These are phyloP conservation scores for Calonectria crousiana DNA, from an alignment of 2,329 filamentous ascomycete species.

Conservation along the genomic window DNA sequence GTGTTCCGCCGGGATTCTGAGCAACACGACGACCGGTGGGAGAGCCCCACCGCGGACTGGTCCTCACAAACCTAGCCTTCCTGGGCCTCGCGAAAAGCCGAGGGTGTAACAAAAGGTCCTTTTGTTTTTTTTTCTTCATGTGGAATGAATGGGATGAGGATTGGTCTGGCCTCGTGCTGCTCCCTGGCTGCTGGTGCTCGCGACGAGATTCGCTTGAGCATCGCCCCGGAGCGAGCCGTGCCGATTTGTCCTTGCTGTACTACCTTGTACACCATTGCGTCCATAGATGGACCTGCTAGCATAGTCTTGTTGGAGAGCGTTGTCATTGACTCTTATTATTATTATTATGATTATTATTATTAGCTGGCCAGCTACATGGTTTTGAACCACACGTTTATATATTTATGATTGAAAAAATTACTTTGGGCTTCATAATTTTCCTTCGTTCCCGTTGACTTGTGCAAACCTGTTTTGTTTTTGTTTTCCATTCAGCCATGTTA, in stretches of 20 bases:
- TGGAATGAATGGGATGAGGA: slow-evolving; percentile 7
- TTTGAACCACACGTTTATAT: neutral
- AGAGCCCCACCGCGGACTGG: slow-evolving; percentile 53
- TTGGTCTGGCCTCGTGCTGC: neutral
- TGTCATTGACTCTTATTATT: slow-evolving; percentile 18
- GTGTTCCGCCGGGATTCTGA: slow-evolving; percentile 45
- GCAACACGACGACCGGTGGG: slow-evolving; percentile 37
- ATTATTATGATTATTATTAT: slow-evolving; percentile 8
- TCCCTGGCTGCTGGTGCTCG: slow-evolving; percentile 40
- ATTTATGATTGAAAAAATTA: neutral
- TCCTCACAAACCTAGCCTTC: slow-evolving; percentile 48
- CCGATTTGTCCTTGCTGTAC: neutral
- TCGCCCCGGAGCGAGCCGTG: slow-evolving; percentile 21
- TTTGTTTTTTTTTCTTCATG: neutral
- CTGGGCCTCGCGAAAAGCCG: slow-evolving; percentile 17
- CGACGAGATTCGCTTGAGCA: slow-evolving; percentile 41
- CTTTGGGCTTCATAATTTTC: neutral
- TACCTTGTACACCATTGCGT: slow-evolving; percentile 20
- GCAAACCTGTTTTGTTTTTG: neutral
- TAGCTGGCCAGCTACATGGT: slow-evolving; percentile 20
- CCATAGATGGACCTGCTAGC: slow-evolving; percentile 34
- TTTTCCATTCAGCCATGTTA: neutral
- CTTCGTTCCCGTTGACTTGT: neutral
- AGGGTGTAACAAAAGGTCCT: slow-evolving; percentile 24
- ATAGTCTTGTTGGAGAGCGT: slow-evolving; percentile 33